Conservation (phyloP, 768 basidiomycete genomes). For the Kwoniella mangroviensis region DNA sequence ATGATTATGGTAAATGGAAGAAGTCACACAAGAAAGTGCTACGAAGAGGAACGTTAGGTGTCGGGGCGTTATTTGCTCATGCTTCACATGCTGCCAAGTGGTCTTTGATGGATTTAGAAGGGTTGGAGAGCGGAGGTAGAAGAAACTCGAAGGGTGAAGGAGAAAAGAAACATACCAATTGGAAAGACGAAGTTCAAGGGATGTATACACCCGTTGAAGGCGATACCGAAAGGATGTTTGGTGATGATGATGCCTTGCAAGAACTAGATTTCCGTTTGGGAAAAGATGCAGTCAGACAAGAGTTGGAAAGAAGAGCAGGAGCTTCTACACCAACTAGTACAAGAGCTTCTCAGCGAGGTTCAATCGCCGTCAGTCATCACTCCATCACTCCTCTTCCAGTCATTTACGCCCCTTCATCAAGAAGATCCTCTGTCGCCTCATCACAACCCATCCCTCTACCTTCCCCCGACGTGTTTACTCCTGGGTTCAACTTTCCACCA, state of each 20-base stretch:
- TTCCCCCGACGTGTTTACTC: slow-evolving; percentile 36
- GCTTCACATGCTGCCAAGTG: slow-evolving; percentile 42
- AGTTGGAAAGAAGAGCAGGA: slow-evolving; percentile 32
- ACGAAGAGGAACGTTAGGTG: slow-evolving; percentile 25
- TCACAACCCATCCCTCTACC: slow-evolving; percentile 3
- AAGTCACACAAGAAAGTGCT: slow-evolving; percentile 30
- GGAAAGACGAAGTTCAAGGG: slow-evolving; percentile 8
- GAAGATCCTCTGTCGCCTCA: slow-evolving; percentile 18
- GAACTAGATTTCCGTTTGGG: slow-evolving; percentile 50
- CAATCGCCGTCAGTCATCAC: slow-evolving; percentile 2
- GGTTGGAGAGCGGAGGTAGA: background rate
- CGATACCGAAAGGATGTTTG: slow-evolving; percentile 29
- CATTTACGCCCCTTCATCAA: slow-evolving; percentile 20
- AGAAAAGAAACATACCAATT: background rate
- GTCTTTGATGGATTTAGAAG: slow-evolving; percentile 31
- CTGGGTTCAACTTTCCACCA: slow-evolving; percentile 43
- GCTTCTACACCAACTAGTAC: slow-evolving; percentile 10
- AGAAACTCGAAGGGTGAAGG: background rate
- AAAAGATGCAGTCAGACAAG: slow-evolving; percentile 32
- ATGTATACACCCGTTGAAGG: slow-evolving; percentile 7
- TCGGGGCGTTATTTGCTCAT: slow-evolving; percentile 36
- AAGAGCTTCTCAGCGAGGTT: slow-evolving; percentile 7
- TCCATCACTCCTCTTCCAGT: slow-evolving; percentile 15
- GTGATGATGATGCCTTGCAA: slow-evolving; percentile 34
- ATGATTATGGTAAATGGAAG: slow-evolving; percentile 51